Base-by-base conservation (phyloP, 352 stramenopile genomes). In the Phytophthora chlamydospora region DNA sequence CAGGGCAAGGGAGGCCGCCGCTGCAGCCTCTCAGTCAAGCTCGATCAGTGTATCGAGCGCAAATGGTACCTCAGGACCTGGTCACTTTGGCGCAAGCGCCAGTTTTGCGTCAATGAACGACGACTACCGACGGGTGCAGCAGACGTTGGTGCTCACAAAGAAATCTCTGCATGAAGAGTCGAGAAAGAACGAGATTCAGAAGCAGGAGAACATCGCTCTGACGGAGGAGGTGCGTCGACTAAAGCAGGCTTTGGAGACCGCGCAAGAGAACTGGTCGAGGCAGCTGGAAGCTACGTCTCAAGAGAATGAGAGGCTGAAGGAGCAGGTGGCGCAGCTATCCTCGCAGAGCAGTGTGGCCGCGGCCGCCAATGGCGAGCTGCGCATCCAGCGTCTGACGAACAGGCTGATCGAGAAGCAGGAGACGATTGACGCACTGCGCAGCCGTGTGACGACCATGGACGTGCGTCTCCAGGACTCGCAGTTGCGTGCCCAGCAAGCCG, bases 391-490 rank as follows among this genome's bases (percentile, higher is more conserved):
- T 34, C 75, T 95, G 27, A 95, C 86, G 16, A 91, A 91, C 50
- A 70, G 83, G 2, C 45, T 95, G 16, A 81, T 95, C 10, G 83
- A 93, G 54, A 95, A 95, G 62, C 86, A 95, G 41, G 86, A 93
- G 47, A 84, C 67, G 0, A 75, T 95, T 31, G 86, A 95, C 38
- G 73, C 71, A 0, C 42, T 93, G 33, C 84, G 83, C 1, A 91
- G 69, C 58, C 81, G 79, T 34, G 68, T 83, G 42, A 86, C 82
- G 43, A 91, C 82, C 17, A 78, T 95, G 36, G 79, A 93, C 36
- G 70, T 90, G 12, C 86, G 86, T 38, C 67, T 93, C 17, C 63
- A 76, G 32, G 81, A 91, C 48, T 64, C 78, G 5, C 78, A 85
- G 33, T 70, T 62, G 29, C 66, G 75, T 9, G 72, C 51, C 3